Base-by-base conservation (phyloP, 1,284 basidiomycete species). In the Puccinia polysora region DNA sequence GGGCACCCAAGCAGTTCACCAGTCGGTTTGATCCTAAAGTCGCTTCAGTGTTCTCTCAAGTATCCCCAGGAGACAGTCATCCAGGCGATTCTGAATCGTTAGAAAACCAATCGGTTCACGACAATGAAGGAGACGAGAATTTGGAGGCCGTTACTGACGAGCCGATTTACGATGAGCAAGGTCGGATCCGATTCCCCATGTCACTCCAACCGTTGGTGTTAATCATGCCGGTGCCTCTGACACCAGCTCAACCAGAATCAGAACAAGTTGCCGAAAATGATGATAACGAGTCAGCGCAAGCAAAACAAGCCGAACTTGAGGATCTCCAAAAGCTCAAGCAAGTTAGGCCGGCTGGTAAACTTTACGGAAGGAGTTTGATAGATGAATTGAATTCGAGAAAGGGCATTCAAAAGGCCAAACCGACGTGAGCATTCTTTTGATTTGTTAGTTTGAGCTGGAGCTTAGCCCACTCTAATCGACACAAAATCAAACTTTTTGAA, bases 331-430 rank as follows among this genome's bases (percentile, higher is more conserved):
- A 23, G 15, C 20, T 40, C 20, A 28, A 60, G 53, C 45, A 62
- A 30, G 40, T 59, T 23, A 30, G 58, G n/a, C 68, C 58, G 14
- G 58, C 68, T 23, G 68, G 68, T 7, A 60, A 62, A 53, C 58
- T 71, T 5, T 71, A 71, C 34, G 68, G 68, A 20, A 28, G 68
- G 15, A 71, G 68, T 38, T 32, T 71, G 47, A 71, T 71, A 25
- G 68, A 71, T 55, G 68, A 71, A 40, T 58, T 71, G n/a, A 71
- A 62, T 25, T 62, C 58, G n/a, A 47, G 68, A 49, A 71, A 71
- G 25, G 56, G 58, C 6, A 58, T 36, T 25, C 68, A 60, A 71
- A 71, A 71, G 45, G 50, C 68, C 4, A 56, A 58, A 4, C 56
- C 60, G 53, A 60, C 53, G 68, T 71, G 7, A 28, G 68, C 38